A percentile compares a stretch with the other conserved stretches of the same genome.
Conservation (phyloP, 108 stramenopile species). For the Schizochytrium sp. region DNA sequence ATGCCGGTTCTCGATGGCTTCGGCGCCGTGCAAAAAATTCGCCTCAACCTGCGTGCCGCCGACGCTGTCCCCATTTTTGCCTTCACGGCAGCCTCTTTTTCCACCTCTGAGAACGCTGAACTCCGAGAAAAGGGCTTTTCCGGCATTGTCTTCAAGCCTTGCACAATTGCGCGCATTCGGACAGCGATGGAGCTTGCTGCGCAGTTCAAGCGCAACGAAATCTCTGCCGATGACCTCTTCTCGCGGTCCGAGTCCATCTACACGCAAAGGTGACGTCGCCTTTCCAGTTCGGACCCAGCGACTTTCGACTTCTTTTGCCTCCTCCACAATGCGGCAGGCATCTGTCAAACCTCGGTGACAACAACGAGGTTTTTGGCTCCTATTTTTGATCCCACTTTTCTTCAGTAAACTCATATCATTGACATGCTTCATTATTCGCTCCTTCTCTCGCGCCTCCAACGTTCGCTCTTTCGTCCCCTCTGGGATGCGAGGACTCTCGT, state of each 20-base stretch:
- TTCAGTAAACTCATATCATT: too few species aligned
- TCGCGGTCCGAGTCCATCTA: not conserved
- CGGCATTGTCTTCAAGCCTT: slow-evolving; percentile 5
- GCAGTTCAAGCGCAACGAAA: not conserved
- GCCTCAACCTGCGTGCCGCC: not conserved
- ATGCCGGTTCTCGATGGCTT: slow-evolving; percentile 23
- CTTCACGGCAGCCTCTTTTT: not conserved
- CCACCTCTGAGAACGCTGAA: not conserved
- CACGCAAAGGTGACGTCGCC: not conserved
- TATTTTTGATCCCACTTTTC: too few species aligned
- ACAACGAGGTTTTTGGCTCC: too few species aligned
- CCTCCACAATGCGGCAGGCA: too few species aligned
- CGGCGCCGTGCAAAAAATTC: not conserved
- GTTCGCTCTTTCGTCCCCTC: too few species aligned
- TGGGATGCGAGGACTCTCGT: too few species aligned
- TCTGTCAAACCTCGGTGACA: too few species aligned
- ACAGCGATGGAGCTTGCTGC: not conserved
- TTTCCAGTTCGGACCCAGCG: too few species aligned
- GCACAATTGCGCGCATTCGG: not conserved
- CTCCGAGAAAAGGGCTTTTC: not conserved
- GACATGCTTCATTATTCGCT: too few species aligned
- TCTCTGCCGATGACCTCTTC: not conserved
- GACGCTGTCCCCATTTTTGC: not conserved
- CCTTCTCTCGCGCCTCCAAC: too few species aligned
- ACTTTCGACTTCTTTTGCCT: too few species aligned